These are phyloP conservation scores for Leishmania guyanensis DNA, from an alignment of 208 protist genomes.

Conservation along the genomic window DNA sequence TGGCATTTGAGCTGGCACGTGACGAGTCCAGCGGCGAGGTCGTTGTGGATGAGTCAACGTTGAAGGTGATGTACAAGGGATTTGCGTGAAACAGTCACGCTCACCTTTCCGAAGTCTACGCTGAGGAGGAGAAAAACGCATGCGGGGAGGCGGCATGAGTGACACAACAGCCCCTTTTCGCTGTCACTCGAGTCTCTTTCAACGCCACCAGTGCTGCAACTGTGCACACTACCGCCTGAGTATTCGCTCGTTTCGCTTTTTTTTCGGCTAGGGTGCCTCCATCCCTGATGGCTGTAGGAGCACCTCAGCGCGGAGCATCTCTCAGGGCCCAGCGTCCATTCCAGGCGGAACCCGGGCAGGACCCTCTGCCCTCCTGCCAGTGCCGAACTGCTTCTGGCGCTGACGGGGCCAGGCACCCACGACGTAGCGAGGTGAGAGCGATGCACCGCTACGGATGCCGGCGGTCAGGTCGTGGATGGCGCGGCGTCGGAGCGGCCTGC, in stretches of 20 bases:
- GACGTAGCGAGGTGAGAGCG: background rate
- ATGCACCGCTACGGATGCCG: background rate
- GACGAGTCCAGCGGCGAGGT: constrained; percentile 70
- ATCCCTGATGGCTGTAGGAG: no score
- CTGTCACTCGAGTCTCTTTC: background rate
- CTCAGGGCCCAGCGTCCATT: background rate
- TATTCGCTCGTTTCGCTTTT: background rate
- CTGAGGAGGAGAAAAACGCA: background rate
- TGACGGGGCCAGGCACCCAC: background rate
- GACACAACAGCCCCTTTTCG: background rate
- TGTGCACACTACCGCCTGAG: background rate
- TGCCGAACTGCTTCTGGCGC: background rate
- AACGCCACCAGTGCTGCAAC: background rate
- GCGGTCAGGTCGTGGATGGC: background rate
- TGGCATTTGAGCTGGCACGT: constrained; percentile 76
- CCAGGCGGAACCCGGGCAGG: background rate
- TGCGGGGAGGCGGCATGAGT: background rate
- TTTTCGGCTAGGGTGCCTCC: background rate
- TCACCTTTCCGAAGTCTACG: background rate
- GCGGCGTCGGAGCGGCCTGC: background rate
- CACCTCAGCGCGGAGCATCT: background rate
- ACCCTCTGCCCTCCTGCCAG: background rate
- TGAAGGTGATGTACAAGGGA: constrained; percentile 79
- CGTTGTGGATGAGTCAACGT: constrained; percentile 67
- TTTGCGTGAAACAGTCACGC: constrained; percentile 41